These are phyloP conservation scores for Microthyrium microscopicum DNA, from an alignment of 2,329 filamentous ascomycete species.

Conservation along the genomic window DNA sequence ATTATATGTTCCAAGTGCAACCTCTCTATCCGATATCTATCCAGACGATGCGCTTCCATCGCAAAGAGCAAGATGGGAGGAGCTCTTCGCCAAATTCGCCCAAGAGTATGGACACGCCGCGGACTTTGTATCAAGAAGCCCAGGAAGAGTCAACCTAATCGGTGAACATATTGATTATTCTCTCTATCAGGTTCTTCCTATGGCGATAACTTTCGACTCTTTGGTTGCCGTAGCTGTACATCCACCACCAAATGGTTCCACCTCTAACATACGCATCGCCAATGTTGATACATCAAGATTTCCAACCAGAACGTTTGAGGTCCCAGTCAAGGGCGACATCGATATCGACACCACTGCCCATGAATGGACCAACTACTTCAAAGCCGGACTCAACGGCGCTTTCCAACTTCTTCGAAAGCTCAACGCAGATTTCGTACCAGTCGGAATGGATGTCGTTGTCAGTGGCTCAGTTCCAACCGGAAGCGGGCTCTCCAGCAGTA, in stretches of 20 bases:
- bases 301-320: conserved; percentile 53
- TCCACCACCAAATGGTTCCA: conserved; percentile 32
- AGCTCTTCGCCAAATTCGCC: conserved; percentile 7
- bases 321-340: conserved; percentile 40
- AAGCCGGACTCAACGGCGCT: conserved; percentile 71
- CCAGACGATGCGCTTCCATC: conserved; percentile 8
- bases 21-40: conserved; percentile 9
- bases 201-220: conserved; percentile 84
- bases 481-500: conserved; percentile 83
- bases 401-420: conserved; percentile 55
- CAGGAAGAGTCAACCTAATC: conserved; percentile 9
- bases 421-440: conserved; percentile 45
- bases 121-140: conserved; percentile 10
- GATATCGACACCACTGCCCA: conserved; percentile 67
- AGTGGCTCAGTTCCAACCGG: conserved; percentile 86
- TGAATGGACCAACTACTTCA: conserved; percentile 99
- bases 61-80: conserved; percentile 8
- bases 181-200: conserved; percentile 86
- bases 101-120: conserved; percentile 5
- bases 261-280: conserved; percentile 50
- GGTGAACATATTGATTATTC: conserved; percentile 83
- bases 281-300: conserved; percentile 69
- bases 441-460: conserved; percentile 73
- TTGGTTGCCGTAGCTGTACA: conserved; percentile 60
- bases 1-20: conserved; percentile 7